phyloP scores from a whole-genome alignment of 2,329 filamentous ascomycete genomes.

The Ophiostoma piceae region DNA sequence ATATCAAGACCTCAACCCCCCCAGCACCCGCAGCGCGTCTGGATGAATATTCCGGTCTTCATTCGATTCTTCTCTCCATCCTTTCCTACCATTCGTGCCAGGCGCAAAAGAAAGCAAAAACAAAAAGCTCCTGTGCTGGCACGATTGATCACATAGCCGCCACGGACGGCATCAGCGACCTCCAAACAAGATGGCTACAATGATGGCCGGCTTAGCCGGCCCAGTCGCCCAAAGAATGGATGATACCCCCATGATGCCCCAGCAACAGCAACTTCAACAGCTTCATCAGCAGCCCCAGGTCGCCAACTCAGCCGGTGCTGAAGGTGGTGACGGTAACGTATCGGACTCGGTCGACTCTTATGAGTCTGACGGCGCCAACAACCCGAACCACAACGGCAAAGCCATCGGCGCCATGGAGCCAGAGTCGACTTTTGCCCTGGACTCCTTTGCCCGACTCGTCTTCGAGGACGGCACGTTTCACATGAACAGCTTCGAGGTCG shows the following conservation, averaged over 20 bases:
- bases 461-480: slow-evolving; percentile 73
- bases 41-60: slow-evolving; percentile 3
- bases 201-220: slow-evolving; percentile 15
- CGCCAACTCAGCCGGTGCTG: not conserved
- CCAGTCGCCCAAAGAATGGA: slow-evolving; percentile 13
- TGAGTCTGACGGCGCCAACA: slow-evolving; percentile 3
- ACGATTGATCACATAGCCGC: not conserved
- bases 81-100: not conserved
- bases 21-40: not conserved
- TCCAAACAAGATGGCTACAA: slow-evolving; percentile 13
- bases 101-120: slow-evolving; percentile 9
- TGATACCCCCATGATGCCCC: not conserved
- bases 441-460: slow-evolving; percentile 57
- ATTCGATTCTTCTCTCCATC: not conserved
- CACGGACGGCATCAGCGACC: slow-evolving; percentile 6
- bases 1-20: too few relatives aligned
- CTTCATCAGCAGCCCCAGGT: too few relatives aligned
- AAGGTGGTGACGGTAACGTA: slow-evolving; percentile 6
- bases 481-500: slow-evolving; percentile 68
- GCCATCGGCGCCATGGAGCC: slow-evolving; percentile 1
- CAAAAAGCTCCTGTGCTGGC: not conserved
- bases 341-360: slow-evolving; percentile 12
- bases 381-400: not conserved
- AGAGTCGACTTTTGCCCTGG: slow-evolving; percentile 32
- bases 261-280: not conserved